Evolutionary conservation across 2,329 filamentous ascomycete species (phyloP).

Genomic region (Teratosphaeria pseudoeucalypti): DNA sequence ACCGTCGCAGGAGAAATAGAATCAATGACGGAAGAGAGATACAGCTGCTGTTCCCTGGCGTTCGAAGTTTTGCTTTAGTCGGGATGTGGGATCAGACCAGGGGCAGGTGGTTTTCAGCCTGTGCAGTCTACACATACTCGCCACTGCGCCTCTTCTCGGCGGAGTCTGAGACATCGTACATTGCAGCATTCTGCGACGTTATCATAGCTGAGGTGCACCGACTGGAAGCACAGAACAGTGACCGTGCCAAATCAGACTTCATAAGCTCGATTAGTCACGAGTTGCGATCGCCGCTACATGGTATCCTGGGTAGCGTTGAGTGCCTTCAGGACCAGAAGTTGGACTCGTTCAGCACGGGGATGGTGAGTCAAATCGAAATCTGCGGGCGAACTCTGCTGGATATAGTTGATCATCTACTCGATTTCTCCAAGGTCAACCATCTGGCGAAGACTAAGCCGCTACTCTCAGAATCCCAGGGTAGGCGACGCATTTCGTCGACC

Average conservation of each 20-base stretch:
- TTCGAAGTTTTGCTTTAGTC: conserved; percentile 39
- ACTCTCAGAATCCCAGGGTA: not conserved
- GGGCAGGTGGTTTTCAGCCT: conserved; percentile 22
- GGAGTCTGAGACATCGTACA: conserved; percentile 30
- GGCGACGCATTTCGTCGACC: not conserved
- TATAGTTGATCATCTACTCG: conserved; percentile 35
- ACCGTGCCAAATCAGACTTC: conserved; percentile 43
- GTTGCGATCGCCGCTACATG: conserved; percentile 36
- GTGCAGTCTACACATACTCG: conserved; percentile 37
- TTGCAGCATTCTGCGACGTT: conserved; percentile 33
- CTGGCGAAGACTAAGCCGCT: conserved; percentile 2
- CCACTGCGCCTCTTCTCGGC: conserved; percentile 32
- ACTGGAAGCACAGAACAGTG: conserved; percentile 29
- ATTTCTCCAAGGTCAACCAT: conserved; percentile 36
- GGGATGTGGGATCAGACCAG: conserved; percentile 42
- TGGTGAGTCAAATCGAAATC: conserved; percentile 39
- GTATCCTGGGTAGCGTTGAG: conserved; percentile 40
- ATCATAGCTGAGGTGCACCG: conserved; percentile 32
- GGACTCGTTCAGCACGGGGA: conserved; percentile 30
- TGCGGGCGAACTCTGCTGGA: conserved; percentile 44
- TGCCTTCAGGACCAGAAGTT: conserved; percentile 36
- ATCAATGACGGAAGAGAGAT: conserved; percentile 16
- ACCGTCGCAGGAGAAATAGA: conserved; percentile 1
- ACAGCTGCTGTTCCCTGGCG: conserved; percentile 34
- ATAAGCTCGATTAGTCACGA: conserved; percentile 45